Base-by-base conservation (phyloP, 139 green algal genomes). In the Pleodorina starrii region DNA sequence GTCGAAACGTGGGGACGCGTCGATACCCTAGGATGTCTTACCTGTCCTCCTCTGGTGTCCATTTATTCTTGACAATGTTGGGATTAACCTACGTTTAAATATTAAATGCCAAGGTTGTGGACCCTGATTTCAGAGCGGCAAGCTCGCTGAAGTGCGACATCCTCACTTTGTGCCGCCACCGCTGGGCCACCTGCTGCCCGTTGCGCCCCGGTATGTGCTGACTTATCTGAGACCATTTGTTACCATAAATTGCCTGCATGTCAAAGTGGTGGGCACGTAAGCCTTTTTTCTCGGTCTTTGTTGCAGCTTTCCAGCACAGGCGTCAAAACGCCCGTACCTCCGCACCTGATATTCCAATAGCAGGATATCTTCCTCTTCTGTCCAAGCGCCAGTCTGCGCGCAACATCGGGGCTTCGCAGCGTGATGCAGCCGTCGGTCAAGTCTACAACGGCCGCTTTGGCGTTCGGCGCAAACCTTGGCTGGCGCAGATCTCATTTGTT, bases 121-220 rank as follows among this genome's bases (percentile, higher is more conserved):
- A n/a, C n/a, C n/a, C n/a, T n/a, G n/a, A n/a, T n/a, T n/a, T n/a
- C n/a, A n/a, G n/a, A n/a, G n/a, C n/a, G n/a, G n/a, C n/a, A n/a
- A n/a, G n/a, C n/a, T n/a, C n/a, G n/a, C n/a, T n/a, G n/a, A 21
- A 46, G 48, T 57, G 48, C 54, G 54, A 32, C 54, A 21, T 32
- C 25, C 73, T 43, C 60, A 95, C 95, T 93, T 96, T 96, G 85
- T 98, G 97, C 17, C 97, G 92, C 97, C 97, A 98, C 16, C 97
- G 93, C 89, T 98, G 96, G 10, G 97, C 97, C 84, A 96, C 98
- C 77, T 97, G 95, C 89, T 98, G 97, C 0, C 97, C 97, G 25
- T 94, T 98, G 6, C 96, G 91, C 32, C 93, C 94, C 12, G 93
- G 90, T 43, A 98, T 96, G 80, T 97, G 89, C 87, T 95, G 92